Evolutionary conservation across 768 basidiomycete species (phyloP).

Genomic region (Tulasnella sp.): DNA sequence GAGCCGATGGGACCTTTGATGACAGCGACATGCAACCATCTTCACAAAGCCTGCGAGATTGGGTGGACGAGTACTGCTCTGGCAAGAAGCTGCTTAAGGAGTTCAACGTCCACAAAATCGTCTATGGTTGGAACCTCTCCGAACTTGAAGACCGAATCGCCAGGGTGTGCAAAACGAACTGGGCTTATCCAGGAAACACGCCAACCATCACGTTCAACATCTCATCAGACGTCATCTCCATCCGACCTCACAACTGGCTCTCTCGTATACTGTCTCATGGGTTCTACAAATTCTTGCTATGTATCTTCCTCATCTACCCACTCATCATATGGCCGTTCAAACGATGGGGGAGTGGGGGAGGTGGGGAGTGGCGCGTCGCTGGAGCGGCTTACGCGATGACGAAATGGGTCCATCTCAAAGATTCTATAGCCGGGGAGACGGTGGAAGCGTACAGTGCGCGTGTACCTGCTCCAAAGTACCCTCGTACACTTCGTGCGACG

Average conservation of each 20-base stretch:
- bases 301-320: conserved; percentile 62
- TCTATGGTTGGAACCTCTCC: conserved; percentile 48
- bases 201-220: conserved; percentile 41
- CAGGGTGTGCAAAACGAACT: conserved; percentile 33
- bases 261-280: conserved; percentile 57
- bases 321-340: conserved; percentile 64
- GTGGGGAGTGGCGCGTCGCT: conserved; percentile 47
- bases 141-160: conserved; percentile 34
- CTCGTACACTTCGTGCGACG: conserved; percentile 24
- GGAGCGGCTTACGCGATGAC: conserved; percentile 9
- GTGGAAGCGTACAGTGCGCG: conserved; percentile 13
- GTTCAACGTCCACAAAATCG: conserved; percentile 62
- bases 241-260: conserved; percentile 57
- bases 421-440: conserved; percentile 16
- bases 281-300: conserved; percentile 60
- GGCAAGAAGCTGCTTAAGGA: conserved; percentile 65
- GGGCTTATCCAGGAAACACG: conserved; percentile 22
- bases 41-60: conserved; percentile 54
- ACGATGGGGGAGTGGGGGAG: conserved; percentile 53
- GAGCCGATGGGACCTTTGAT: background rate
- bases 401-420: conserved; percentile 16
- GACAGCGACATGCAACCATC: conserved; percentile 26
- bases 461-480: conserved; percentile 12
- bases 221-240: conserved; percentile 40
- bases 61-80: conserved; percentile 76